Evolutionary conservation across 2,329 filamentous ascomycete genomes (phyloP), one percentile per base, ranked within the genome.

Genomic region (Phaeosphaeriaceae sp.): DNA sequence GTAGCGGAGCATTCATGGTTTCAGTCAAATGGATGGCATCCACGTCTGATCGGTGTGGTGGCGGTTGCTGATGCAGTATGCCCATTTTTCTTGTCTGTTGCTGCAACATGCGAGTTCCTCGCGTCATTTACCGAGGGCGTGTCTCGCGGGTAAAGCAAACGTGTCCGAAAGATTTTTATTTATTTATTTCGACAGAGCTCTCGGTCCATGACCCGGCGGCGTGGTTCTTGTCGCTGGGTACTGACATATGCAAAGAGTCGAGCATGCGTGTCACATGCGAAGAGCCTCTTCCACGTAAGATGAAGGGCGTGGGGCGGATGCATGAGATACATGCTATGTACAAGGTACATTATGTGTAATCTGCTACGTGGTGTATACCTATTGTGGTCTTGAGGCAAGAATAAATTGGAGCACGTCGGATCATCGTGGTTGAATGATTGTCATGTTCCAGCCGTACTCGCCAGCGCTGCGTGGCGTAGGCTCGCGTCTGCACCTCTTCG

Each of bases 401-500:
- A n/a, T 4, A n/a, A 47, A 44, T 44, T 49, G 47, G 48, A 28
- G 46, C 32, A 47, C 57, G 47, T 44, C 55, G 55, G 51, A 54
- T 60, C 56, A 62, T 68, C 55, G 55, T 56, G 63, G 62, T 21
- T 23, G 43, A 46, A 40, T 65, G 61, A 58, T 47, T 55, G 40
- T 54, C 43, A 53, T 56, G 51, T 46, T 63, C 59, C 49, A 52
- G 55, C 56, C 58, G 60, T 55, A 58, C 50, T 48, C 40, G 56
- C 44, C 53, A 64, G 49, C 47, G 49, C 19, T 26, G 21, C 54
- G 60, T 70, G 61, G 67, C 61, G 66, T 47, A 17, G 40, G 49
- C 23, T 60, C 56, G 56, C 57, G 55, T 49, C 64, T 68, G 66
- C 66, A 70, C 49, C 63, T 64, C 57, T 60, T 56, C 61, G 42